Percentiles rank a stretch among this genome's conserved stretches.
Conservation (phyloP, 2,329 filamentous ascomycete genomes). For the Aureobasidium sp. region DNA sequence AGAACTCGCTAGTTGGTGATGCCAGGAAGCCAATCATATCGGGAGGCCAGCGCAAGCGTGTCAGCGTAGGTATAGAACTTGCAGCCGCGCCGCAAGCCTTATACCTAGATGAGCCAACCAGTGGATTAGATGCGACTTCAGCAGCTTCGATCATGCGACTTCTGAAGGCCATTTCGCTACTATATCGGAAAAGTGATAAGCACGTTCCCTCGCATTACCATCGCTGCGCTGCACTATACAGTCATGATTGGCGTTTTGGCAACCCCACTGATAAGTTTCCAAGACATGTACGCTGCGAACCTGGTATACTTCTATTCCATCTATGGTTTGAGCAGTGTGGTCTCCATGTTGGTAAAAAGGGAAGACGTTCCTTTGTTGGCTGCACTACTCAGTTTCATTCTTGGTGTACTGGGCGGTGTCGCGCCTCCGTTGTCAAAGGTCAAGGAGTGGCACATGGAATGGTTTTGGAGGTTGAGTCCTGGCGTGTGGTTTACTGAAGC, state of each 20-base stretch:
- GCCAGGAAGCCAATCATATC: slow-evolving; percentile 45
- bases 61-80: slow-evolving; percentile 53
- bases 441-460: slow-evolving; percentile 44
- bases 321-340: slow-evolving; percentile 45
- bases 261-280: slow-evolving; percentile 44
- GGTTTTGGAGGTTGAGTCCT: slow-evolving; percentile 48
- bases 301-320: slow-evolving; percentile 52
- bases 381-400: slow-evolving; percentile 25
- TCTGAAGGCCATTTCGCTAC: slow-evolving; percentile 48
- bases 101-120: slow-evolving; percentile 28
- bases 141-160: slow-evolving; percentile 50
- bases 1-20: slow-evolving; percentile 45
- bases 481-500: slow-evolving; percentile 50
- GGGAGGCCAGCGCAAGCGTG: slow-evolving; percentile 49
- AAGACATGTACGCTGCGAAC: slow-evolving; percentile 43
- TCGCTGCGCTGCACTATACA: slow-evolving; percentile 49
- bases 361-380: slow-evolving; percentile 51
- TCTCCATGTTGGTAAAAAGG: slow-evolving; percentile 47
- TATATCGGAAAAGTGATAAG: slow-evolving; percentile 49
- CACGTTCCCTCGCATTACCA: slow-evolving; percentile 43
- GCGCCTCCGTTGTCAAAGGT: slow-evolving; percentile 44
- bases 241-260: slow-evolving; percentile 43
- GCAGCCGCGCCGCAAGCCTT: slow-evolving; percentile 47
- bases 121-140: slow-evolving; percentile 42
- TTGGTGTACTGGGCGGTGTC: slow-evolving; percentile 28